These are phyloP conservation scores for Chrysoporthe deuterocubensis DNA, from an alignment of 2,329 filamentous ascomycete genomes.

Conservation along the genomic window DNA sequence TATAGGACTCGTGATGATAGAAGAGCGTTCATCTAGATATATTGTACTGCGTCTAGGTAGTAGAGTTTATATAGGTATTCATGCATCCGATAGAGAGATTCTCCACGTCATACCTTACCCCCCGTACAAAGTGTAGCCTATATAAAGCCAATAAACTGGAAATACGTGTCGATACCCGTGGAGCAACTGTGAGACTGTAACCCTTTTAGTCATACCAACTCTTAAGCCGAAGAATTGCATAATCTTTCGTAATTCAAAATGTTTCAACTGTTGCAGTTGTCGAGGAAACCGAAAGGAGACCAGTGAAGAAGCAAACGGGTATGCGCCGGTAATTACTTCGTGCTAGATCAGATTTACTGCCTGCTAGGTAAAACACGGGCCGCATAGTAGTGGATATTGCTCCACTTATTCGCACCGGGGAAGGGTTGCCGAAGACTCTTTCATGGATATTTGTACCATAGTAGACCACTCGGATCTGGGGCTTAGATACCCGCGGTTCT, in stretches of 20 bases:
- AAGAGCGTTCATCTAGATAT: too few relatives aligned
- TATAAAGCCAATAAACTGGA: too few relatives aligned
- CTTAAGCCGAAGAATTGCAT: too few relatives aligned
- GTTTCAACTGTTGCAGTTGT: background rate
- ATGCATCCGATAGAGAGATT: too few relatives aligned
- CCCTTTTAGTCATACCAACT: too few relatives aligned
- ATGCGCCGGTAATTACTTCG: background rate
- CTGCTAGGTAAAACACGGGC: background rate
- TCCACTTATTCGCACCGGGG: background rate
- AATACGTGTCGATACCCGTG: too few relatives aligned
- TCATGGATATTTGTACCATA: background rate
- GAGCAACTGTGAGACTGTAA: too few relatives aligned
- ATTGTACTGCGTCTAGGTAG: too few relatives aligned
- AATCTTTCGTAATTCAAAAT: background rate
- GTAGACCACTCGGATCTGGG: background rate
- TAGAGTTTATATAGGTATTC: too few relatives aligned
- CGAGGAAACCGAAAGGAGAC: background rate
- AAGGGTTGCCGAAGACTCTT: background rate
- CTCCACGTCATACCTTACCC: too few relatives aligned
- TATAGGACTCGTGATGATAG: too few relatives aligned
- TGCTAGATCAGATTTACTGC: background rate
- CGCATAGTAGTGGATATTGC: background rate
- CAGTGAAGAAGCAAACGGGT: background rate
- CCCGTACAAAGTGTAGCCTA: too few relatives aligned
- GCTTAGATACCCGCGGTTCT: background rate